Conservation (phyloP, 108 stramenopile genomes). For the Conticribra weissflogii region DNA sequence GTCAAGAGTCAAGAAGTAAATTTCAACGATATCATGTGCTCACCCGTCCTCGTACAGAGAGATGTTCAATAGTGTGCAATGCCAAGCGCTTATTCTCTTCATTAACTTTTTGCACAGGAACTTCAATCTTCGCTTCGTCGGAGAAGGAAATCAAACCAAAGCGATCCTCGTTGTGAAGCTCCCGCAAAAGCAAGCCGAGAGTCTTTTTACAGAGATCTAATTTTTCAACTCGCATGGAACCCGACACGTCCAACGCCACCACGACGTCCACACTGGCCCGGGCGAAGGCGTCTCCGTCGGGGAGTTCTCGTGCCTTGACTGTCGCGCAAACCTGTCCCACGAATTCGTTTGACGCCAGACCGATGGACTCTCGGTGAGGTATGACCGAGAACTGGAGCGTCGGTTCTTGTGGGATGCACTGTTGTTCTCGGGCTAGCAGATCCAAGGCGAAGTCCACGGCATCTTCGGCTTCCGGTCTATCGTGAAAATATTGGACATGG, state of each 20-base stretch:
- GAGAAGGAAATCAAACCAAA: constrained; percentile 63
- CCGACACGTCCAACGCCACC: constrained; percentile 65
- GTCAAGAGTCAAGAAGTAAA: too few relatives aligned
- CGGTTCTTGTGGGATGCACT: constrained; percentile 7
- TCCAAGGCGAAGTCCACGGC: constrained; percentile 38
- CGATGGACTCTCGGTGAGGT: constrained; percentile 36
- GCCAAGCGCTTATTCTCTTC: constrained; percentile 37
- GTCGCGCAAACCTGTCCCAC: constrained; percentile 40
- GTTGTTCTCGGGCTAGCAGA: constrained; percentile 6
- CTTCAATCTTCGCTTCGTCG: constrained; percentile 48
- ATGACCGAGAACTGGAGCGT: constrained; percentile 25
- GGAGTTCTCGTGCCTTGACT: constrained; percentile 32
- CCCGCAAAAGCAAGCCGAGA: constrained; percentile 45
- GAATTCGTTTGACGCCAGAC: constrained; percentile 28
- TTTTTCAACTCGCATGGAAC: constrained; percentile 55
- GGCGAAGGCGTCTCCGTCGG: constrained; percentile 14
- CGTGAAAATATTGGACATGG: constrained; percentile 9
- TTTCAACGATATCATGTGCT: too few relatives aligned
- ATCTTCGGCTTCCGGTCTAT: not conserved
- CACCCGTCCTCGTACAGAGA: constrained; percentile 48
- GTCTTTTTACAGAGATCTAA: constrained; percentile 70
- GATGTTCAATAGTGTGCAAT: constrained; percentile 35
- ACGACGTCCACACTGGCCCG: constrained; percentile 64
- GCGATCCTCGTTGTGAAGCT: constrained; percentile 59
- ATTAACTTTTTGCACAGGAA: constrained; percentile 41